These are phyloP conservation scores for Penicillium paradoxum DNA, from an alignment of 495 filamentous ascomycete genomes.

Conservation along the genomic window DNA sequence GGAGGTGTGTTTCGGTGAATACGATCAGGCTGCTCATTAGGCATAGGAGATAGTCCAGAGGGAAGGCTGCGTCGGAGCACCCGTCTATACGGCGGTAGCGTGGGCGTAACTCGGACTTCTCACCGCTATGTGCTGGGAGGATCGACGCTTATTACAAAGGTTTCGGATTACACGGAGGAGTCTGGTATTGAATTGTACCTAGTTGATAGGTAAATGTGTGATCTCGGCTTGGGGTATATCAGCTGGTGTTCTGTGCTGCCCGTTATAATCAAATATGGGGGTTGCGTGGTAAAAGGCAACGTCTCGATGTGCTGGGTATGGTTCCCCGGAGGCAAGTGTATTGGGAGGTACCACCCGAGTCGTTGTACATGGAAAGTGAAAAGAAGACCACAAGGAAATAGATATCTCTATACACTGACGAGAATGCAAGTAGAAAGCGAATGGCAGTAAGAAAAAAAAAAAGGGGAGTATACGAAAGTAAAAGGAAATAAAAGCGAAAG, in stretches of 20 bases:
- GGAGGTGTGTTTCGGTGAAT: no score
- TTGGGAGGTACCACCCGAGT: background rate
- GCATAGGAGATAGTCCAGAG: no score
- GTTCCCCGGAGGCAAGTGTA: background rate
- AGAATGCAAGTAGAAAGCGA: background rate
- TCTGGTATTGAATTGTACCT: background rate
- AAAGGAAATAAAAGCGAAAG: constrained; percentile 1
- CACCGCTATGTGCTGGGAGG: background rate
- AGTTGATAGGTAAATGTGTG: background rate
- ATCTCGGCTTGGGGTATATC: constrained; percentile 1
- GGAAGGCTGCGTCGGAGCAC: no score
- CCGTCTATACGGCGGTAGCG: background rate
- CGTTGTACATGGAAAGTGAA: constrained; percentile 7
- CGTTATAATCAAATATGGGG: background rate
- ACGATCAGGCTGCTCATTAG: no score
- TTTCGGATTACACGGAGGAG: background rate
- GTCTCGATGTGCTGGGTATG: background rate
- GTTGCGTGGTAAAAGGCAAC: background rate
- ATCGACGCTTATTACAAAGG: background rate
- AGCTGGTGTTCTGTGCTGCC: background rate
- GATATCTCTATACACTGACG: background rate
- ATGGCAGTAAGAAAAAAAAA: no score
- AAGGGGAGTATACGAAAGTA: background rate
- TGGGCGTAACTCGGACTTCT: background rate
- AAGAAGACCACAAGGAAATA: background rate